Evolutionary conservation across 75 land plant genomes (phyloP).

Genomic region (Cryptomeria japonica): DNA sequence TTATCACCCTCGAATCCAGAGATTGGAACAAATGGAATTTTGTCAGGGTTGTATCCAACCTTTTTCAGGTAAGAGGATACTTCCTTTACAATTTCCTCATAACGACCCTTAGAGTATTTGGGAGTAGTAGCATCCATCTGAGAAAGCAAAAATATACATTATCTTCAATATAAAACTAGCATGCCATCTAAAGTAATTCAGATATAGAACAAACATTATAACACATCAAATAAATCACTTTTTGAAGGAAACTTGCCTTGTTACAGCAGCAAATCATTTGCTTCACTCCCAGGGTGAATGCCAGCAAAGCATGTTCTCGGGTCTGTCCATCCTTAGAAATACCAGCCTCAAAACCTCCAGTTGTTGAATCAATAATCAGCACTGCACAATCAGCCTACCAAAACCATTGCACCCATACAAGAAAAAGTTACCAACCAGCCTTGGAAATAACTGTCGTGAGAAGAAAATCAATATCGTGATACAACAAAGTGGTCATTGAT

Average conservation of each 20-base stretch:
- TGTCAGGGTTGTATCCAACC: constrained; percentile 52
- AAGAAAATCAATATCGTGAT: neutral
- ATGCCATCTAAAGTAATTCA: neutral
- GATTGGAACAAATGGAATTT: constrained; percentile 60
- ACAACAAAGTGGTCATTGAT: neutral
- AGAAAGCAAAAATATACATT: neutral
- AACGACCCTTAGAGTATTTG: constrained; percentile 58
- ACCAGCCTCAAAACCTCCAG: constrained; percentile 55
- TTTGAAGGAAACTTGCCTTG: neutral
- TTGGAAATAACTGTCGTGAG: too few relatives aligned
- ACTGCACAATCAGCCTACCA: constrained; percentile 47
- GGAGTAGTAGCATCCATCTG: constrained; percentile 74
- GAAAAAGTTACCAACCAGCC: too few relatives aligned
- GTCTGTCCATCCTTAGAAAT: constrained; percentile 52
- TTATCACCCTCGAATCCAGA: constrained; percentile 63
- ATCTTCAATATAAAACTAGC: neutral
- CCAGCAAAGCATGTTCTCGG: constrained; percentile 43
- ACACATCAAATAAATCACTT: neutral
- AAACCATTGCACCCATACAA: neutral
- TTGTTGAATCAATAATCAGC: constrained; percentile 45
- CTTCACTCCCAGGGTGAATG: constrained; percentile 47
- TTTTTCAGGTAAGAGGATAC: constrained; percentile 51
- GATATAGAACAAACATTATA: neutral
- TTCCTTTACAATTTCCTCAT: constrained; percentile 47
- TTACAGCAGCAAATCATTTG: constrained; percentile 50